phyloP scores from a whole-genome alignment of 2,329 filamentous ascomycete species.

The Botrytis deweyae region DNA sequence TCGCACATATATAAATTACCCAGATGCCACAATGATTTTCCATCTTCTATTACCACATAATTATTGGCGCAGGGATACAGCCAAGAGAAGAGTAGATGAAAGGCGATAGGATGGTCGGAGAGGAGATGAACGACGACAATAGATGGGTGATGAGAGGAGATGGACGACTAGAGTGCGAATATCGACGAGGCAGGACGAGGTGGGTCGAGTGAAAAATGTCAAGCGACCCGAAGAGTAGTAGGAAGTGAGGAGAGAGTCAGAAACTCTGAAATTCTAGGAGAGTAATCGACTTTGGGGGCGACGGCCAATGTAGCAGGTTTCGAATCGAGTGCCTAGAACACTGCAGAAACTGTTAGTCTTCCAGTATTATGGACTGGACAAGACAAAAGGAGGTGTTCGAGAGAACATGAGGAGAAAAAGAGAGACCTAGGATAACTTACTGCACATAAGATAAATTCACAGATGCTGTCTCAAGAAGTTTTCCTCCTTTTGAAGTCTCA shows the following conservation, averaged over 20 bases:
- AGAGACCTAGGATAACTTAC: background rate
- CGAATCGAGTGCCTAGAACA: background rate
- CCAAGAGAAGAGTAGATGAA: rapidly evolving
- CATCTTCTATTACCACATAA: background rate
- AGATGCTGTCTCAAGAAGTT: background rate
- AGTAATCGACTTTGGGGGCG: rapidly evolving
- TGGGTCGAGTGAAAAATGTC: too few relatives aligned
- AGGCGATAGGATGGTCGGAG: background rate
- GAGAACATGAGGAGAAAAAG: background rate
- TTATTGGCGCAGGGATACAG: rapidly evolving
- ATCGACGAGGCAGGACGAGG: background rate
- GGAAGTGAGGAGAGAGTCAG: background rate
- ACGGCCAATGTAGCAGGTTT: rapidly evolving
- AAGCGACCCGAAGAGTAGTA: rapidly evolving
- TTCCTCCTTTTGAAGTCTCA: rapidly evolving
- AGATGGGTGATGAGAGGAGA: background rate
- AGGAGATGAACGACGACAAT: background rate
- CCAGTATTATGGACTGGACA: rapidly evolving
- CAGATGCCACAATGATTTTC: background rate
- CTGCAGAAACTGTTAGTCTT: background rate
- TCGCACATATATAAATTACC: rapidly evolving
- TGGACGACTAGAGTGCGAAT: rapidly evolving
- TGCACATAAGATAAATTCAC: rapidly evolving
- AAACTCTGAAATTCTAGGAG: rapidly evolving
- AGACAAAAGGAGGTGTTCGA: rapidly evolving